Percentiles rank a stretch among this genome's conserved stretches.
Conservation (phyloP, 176 grass and related monocot genomes). For the Musa acuminata region DNA sequence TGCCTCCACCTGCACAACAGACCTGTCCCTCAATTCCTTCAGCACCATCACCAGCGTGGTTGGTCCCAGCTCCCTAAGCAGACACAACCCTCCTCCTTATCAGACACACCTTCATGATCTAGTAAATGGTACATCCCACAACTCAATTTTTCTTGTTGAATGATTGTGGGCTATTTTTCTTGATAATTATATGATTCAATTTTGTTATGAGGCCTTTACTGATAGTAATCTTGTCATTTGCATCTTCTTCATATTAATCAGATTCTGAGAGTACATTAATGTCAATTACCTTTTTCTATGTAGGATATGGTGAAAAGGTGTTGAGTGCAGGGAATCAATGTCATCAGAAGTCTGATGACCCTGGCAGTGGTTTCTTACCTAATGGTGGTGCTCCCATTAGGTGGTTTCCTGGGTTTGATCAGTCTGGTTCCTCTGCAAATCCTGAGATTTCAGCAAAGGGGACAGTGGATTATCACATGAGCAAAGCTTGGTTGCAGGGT, state of each 20-base stretch:
- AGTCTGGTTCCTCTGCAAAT: constrained; percentile 1
- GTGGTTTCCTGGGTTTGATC: not conserved
- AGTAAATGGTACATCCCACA: not conserved
- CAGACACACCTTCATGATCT: not conserved
- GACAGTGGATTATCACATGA: not conserved
- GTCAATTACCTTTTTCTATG: not conserved
- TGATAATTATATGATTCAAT: not conserved
- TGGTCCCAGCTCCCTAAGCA: not conserved
- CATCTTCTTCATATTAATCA: not conserved
- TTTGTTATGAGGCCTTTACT: not conserved
- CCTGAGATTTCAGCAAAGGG: constrained; percentile 10
- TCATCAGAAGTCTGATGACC: not conserved
- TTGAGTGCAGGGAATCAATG: constrained; percentile 8
- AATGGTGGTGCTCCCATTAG: not conserved
- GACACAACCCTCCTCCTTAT: not conserved
- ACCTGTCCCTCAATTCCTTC: constrained; percentile 13
- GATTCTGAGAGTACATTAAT: not conserved
- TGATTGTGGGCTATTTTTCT: not conserved
- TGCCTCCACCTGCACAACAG: constrained; percentile 16
- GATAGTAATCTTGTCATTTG: not conserved
- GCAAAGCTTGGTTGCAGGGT: constrained; percentile 2
- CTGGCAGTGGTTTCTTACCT: not conserved
- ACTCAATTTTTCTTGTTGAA: not conserved
- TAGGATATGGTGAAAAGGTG: constrained; percentile 5
- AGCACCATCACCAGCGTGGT: not conserved